Evolutionary conservation across 768 basidiomycete species (phyloP).

Genomic region (Mycena maculata): DNA sequence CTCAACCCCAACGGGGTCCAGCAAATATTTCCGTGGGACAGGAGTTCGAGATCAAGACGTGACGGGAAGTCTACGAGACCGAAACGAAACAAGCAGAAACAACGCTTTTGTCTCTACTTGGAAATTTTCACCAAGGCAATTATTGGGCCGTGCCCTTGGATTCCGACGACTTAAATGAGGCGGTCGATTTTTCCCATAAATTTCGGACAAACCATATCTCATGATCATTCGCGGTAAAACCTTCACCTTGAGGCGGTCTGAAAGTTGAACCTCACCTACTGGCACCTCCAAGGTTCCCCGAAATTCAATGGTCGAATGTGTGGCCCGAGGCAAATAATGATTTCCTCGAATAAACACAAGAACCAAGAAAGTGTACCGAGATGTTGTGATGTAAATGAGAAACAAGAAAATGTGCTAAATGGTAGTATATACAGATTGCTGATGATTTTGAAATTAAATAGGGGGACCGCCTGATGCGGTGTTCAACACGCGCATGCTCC

Average conservation of each 20-base stretch:
- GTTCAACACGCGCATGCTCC: background rate
- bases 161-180: too few species aligned
- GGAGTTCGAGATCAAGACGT: background rate
- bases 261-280: too few species aligned
- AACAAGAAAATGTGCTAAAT: slow-evolving; percentile 17
- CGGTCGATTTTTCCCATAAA: too few species aligned
- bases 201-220: too few species aligned
- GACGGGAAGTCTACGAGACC: background rate
- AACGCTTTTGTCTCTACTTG: background rate
- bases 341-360: background rate
- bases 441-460: background rate
- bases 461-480: background rate
- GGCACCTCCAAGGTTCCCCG: too few species aligned
- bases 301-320: too few species aligned
- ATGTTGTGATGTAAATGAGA: slow-evolving; percentile 8
- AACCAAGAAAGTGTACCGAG: background rate
- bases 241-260: too few species aligned
- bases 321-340: background rate
- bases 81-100: slow-evolving; percentile 8
- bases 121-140: too few species aligned
- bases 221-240: too few species aligned
- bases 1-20: background rate
- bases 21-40: background rate
- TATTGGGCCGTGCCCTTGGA: too few species aligned
- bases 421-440: slow-evolving; percentile 22